phyloP scores from a whole-genome alignment of 805 yeast species.

The Priceomyces haplophilus region DNA sequence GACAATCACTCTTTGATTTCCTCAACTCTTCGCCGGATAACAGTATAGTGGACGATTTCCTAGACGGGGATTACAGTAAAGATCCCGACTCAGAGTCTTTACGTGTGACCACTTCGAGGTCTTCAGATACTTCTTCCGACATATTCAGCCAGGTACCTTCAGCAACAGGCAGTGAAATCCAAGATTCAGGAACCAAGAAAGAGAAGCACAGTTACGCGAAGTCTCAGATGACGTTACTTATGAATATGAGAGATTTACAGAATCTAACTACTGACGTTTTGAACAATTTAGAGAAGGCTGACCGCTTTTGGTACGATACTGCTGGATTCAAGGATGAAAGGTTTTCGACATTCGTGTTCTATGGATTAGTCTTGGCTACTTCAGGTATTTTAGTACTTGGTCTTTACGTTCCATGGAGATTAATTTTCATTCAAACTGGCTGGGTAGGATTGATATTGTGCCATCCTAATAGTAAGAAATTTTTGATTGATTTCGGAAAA shows the following conservation, averaged over 20 bases:
- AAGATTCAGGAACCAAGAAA: slow-evolving; percentile 10
- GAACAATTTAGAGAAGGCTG: slow-evolving; percentile 47
- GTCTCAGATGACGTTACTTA: slow-evolving; percentile 42
- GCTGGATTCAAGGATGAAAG: slow-evolving; percentile 73
- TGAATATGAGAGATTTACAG: slow-evolving; percentile 74
- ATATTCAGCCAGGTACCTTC: slow-evolving; percentile 1
- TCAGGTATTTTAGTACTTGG: slow-evolving; percentile 43
- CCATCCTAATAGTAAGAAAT: slow-evolving; percentile 56
- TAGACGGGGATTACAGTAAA: slow-evolving; percentile 19
- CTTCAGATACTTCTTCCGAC: slow-evolving; percentile 6
- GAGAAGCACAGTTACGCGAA: slow-evolving; percentile 20
- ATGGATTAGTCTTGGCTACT: slow-evolving; percentile 29
- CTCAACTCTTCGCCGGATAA: slow-evolving; percentile 28
- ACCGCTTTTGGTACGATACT: slow-evolving; percentile 54
- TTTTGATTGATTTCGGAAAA: slow-evolving; percentile 15
- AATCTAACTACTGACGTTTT: slow-evolving; percentile 57
- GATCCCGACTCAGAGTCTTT: slow-evolving; percentile 11
- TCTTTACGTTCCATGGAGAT: slow-evolving; percentile 62
- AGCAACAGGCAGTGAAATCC: background rate
- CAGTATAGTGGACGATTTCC: slow-evolving; percentile 32
- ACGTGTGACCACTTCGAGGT: slow-evolving; percentile 4
- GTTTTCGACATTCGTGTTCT: slow-evolving; percentile 57
- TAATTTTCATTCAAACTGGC: slow-evolving; percentile 50
- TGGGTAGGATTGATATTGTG: slow-evolving; percentile 54
- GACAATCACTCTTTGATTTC: slow-evolving; percentile 51